Conservation (phyloP, 2,329 filamentous ascomycete species). For the Mycosphaerella sp. region DNA sequence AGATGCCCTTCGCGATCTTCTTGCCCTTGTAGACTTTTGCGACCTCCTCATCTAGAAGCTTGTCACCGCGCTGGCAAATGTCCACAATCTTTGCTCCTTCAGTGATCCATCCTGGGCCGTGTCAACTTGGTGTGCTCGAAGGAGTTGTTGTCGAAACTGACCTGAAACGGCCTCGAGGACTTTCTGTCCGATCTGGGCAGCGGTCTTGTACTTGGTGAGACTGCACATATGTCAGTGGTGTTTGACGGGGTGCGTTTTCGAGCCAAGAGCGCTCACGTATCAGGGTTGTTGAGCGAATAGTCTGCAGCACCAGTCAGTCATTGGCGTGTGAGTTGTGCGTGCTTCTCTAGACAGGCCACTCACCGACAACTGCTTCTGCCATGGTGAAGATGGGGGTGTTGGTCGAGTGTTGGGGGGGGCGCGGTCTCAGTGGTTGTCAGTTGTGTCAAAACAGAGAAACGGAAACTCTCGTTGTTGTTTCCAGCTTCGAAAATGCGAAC, state of each 20-base stretch:
- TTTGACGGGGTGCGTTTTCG: conserved; percentile 40
- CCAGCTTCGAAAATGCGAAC: conserved; percentile 1
- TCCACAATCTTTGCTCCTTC: conserved; percentile 89
- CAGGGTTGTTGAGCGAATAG: conserved; percentile 35
- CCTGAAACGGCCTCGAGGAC: conserved; percentile 77
- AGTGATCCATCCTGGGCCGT: conserved; percentile 55
- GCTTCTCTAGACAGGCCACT: conserved; percentile 4
- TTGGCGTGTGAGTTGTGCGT: background rate
- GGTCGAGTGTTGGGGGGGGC: background rate
- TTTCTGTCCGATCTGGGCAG: conserved; percentile 90
- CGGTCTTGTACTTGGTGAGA: conserved; percentile 98
- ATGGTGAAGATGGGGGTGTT: conserved; percentile 19
- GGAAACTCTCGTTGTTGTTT: background rate
- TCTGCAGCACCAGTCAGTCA: conserved; percentile 24
- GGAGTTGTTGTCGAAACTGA: conserved; percentile 33
- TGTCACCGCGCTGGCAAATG: conserved; percentile 92
- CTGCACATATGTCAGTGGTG: conserved; percentile 87
- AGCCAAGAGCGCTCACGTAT: conserved; percentile 30
- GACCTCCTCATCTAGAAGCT: conserved; percentile 88
- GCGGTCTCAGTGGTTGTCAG: background rate
- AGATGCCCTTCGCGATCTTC: conserved; percentile 90
- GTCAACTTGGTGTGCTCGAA: conserved; percentile 16
- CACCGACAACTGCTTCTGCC: conserved; percentile 28
- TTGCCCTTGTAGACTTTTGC: conserved; percentile 97
- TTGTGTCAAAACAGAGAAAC: conserved; percentile 2